Evolutionary conservation across 441 rosid genomes (phyloP), one percentile per base, ranked within the genome.

Genomic region (Populus hybrid): DNA sequence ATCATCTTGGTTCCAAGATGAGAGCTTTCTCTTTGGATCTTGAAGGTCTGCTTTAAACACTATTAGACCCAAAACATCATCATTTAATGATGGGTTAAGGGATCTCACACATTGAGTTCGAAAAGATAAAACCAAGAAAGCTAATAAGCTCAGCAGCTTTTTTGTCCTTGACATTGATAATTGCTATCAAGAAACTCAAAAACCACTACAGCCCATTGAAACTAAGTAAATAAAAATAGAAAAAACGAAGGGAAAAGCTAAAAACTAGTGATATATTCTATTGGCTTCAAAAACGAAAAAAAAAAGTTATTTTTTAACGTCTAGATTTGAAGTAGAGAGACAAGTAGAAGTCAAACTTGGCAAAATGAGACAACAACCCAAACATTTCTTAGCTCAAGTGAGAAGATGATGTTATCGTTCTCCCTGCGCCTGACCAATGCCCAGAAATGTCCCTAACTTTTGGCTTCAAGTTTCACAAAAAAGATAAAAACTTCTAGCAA

Each of bases 1-100:
- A 69, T 83, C 88, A 77, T 89, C 97, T 35, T 93, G 97, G 69
- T 91, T 84, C 98, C 99, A 95, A 19, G 99, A 89, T 7, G 91
- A 78, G 65, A 95, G 94, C 86, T 89, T 95, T 23, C 86, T 82
- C 18, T 76, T 32, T 14, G 97, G 95, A 89, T 95, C 99, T 38
- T 81, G 76, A 34, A 95, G 93, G n/a, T 92, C 99, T 8, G 96
- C 85, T 77, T 94, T 95, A 89, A 95, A 94, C 65, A 92, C 95
- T 50, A 95, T 92, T 70, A 95, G 89, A 65, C 98, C 99, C 83
- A 95, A 82, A 34, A 95, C 93, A 79, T 95, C 99, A 78, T 95
- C 99, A 86, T 93, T 92, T 18, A 93, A 63, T 0, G 99, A 89
- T 6, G 97, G 97, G 83, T 86, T 90, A 72, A 91, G 85, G 84